Percentiles rank a stretch among this genome's conserved stretches.
Evolutionary conservation across 2,329 filamentous ascomycete genomes (phyloP).

Genomic region (Cytospora leucostoma): DNA sequence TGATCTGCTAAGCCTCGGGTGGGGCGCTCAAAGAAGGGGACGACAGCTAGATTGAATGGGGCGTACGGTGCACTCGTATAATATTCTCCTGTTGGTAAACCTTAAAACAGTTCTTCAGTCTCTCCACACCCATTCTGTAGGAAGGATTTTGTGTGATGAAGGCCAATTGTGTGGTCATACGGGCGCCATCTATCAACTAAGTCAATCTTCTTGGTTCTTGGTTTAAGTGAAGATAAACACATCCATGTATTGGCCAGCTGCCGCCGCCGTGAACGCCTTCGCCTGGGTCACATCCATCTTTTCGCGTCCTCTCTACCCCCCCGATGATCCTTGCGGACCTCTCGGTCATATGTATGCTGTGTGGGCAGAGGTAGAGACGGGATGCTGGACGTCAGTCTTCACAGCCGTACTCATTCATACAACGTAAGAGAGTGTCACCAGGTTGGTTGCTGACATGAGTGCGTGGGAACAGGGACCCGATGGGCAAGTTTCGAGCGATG

Average conservation of each 20-base stretch:
- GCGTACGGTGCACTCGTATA: too few species aligned
- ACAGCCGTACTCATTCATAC: background rate
- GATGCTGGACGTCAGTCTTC: background rate
- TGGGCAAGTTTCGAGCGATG: constrained; percentile 6
- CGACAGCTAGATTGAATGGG: too few species aligned
- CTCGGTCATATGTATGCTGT: background rate
- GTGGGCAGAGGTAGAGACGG: background rate
- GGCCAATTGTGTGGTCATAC: background rate
- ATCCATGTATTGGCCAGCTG: background rate
- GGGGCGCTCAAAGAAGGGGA: too few species aligned
- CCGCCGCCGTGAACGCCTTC: background rate
- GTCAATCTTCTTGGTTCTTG: background rate
- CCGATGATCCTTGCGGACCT: background rate
- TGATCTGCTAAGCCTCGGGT: too few species aligned
- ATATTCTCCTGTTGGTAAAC: background rate
- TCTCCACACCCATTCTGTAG: background rate
- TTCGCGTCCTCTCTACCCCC: background rate
- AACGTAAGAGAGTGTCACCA: background rate
- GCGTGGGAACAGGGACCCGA: background rate
- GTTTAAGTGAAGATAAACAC: background rate
- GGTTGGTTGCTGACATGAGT: background rate
- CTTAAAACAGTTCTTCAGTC: background rate
- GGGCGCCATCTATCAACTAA: background rate
- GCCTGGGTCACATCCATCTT: background rate
- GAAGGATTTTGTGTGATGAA: background rate